Percentiles rank a stretch among this genome's conserved stretches.
These are phyloP conservation scores for Alternaria atra DNA, from an alignment of 2,329 filamentous ascomycete species.

Conservation along the genomic window DNA sequence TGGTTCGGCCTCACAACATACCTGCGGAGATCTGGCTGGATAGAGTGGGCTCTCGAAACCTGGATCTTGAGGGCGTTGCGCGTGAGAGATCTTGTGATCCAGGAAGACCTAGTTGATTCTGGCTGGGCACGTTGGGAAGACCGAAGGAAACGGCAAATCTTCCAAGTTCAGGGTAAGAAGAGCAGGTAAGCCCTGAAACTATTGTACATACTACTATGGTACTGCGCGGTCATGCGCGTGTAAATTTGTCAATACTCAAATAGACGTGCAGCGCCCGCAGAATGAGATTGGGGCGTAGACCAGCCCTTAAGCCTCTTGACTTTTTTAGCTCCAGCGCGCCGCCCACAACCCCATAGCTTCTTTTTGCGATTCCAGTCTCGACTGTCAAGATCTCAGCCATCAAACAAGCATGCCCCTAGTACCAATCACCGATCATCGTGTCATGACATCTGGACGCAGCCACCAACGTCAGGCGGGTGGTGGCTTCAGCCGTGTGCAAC, in stretches of 20 bases:
- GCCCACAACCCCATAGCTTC: background rate
- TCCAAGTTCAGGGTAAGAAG: conserved; percentile 40
- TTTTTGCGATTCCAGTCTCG: background rate
- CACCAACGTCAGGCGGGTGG: conserved; percentile 2
- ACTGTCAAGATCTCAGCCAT: background rate
- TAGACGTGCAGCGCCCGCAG: background rate
- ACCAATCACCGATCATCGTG: background rate
- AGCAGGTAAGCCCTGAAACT: conserved; percentile 20
- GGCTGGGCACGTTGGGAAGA: conserved; percentile 94
- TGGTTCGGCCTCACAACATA: conserved; percentile 82
- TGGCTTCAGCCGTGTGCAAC: background rate
- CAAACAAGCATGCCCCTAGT: conserved; percentile 2
- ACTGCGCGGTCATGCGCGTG: background rate
- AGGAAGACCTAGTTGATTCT: conserved; percentile 87
- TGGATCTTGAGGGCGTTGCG: conserved; percentile 72
- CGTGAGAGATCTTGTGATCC: conserved; percentile 82
- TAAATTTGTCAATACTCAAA: background rate
- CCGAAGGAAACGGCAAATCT: conserved; percentile 44
- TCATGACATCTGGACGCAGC: conserved; percentile 1
- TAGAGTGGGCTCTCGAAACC: conserved; percentile 76
- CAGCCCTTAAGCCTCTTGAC: background rate
- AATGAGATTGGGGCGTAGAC: background rate
- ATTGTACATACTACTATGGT: background rate
- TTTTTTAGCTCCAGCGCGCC: conserved; percentile 1
- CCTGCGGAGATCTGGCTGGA: conserved; percentile 71